phyloP scores from a whole-genome alignment of 257 asterid genomes.

The Primulina tabacum region DNA sequence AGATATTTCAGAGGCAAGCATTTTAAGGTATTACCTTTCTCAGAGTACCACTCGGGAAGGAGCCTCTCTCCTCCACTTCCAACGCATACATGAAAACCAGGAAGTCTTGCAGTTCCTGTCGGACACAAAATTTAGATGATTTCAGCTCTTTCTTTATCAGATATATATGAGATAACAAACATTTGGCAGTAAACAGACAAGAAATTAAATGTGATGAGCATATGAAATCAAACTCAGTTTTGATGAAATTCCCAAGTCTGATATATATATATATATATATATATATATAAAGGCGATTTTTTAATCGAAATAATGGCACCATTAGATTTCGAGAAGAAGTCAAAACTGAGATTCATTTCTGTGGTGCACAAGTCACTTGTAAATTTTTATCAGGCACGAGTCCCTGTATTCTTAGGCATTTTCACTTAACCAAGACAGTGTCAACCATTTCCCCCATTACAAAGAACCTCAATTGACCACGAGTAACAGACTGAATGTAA shows the following conservation, averaged over 20 bases:
- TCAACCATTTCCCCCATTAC: not conserved
- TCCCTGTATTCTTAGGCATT: not conserved
- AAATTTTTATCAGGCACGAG: not conserved
- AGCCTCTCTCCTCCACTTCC: slow-evolving; percentile 99
- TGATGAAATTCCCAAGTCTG: too few species aligned
- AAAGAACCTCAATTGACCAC: slow-evolving; percentile 10
- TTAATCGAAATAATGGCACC: not conserved
- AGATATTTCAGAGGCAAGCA: slow-evolving; percentile 8
- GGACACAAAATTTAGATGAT: slow-evolving; percentile 21
- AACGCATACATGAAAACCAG: slow-evolving; percentile 91
- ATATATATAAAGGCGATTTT: too few species aligned
- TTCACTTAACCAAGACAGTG: not conserved
- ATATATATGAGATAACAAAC: slow-evolving; percentile 18
- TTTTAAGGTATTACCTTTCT: slow-evolving; percentile 52
- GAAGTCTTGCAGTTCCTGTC: slow-evolving; percentile 92
- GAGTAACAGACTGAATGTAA: slow-evolving; percentile 12
- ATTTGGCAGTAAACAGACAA: slow-evolving; percentile 4
- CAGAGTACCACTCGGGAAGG: slow-evolving; percentile 96
- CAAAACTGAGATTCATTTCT: slow-evolving; percentile 14
- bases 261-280: too few species aligned
- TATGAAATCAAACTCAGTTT: too few species aligned
- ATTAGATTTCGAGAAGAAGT: too few species aligned
- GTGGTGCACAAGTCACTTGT: slow-evolving; percentile 6
- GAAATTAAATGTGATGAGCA: not conserved
- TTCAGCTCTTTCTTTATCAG: slow-evolving; percentile 7